phyloP scores from a whole-genome alignment of 345 rosid genomes.

The Noccaea caerulescens region DNA sequence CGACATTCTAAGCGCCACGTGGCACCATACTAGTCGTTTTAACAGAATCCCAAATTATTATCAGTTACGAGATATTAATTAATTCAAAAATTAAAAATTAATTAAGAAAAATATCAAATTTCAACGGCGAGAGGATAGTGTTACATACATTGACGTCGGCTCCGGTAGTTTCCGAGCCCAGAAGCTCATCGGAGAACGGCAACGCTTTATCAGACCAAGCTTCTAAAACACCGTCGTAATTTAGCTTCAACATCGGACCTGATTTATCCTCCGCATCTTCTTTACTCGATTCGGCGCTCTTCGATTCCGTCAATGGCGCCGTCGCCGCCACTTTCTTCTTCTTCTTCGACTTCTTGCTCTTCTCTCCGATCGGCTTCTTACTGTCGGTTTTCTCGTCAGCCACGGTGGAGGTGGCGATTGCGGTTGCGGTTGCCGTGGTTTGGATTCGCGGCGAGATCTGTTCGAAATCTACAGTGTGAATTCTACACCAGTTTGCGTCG shows the following conservation, averaged over 20 bases:
- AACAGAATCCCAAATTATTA: conserved; percentile 6
- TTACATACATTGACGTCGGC: conserved; percentile 72
- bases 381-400: neutral
- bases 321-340: conserved; percentile 51
- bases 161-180: conserved; percentile 54
- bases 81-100: neutral
- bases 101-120: conserved; percentile 23
- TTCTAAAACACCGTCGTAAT: conserved; percentile 70
- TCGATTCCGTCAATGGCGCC: conserved; percentile 35
- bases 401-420: neutral
- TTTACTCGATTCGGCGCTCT: conserved; percentile 35
- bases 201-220: conserved; percentile 78
- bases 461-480: conserved; percentile 62
- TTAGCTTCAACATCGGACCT: conserved; percentile 62
- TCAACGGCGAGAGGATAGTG: conserved; percentile 38
- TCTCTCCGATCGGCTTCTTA: conserved; percentile 31
- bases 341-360: conserved; percentile 44
- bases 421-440: conserved; percentile 4
- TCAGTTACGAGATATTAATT: conserved; percentile 20
- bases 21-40: conserved; percentile 7
- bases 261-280: conserved; percentile 43
- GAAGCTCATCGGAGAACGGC: conserved; percentile 64
- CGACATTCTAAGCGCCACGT: neutral
- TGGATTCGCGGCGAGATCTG: conserved; percentile 70
- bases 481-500: conserved; percentile 52